phyloP scores from a whole-genome alignment of 164 flowering plant species.

The Kingdonia uniflora region DNA sequence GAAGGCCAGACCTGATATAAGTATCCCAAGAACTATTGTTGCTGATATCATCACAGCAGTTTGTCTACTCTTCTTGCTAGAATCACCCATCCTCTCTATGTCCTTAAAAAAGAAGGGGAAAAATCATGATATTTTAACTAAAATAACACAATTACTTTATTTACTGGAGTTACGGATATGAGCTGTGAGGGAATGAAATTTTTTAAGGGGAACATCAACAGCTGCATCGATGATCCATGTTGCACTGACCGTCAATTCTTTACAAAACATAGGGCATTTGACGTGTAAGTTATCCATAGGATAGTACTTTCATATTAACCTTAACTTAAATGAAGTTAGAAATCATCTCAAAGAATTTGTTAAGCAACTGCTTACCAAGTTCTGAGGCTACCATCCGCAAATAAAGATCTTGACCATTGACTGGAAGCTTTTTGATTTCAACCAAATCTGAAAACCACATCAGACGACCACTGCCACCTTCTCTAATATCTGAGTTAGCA shows the following conservation, averaged over 20 bases:
- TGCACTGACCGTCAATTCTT: too few relatives aligned
- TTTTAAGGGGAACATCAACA: too few relatives aligned
- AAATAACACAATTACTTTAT: too few relatives aligned
- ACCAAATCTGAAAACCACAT: conserved; percentile 21
- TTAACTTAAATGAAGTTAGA: too few relatives aligned
- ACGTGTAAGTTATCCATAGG: too few relatives aligned
- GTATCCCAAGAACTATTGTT: not conserved
- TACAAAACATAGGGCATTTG: too few relatives aligned
- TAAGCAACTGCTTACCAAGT: conserved; percentile 5
- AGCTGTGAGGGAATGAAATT: too few relatives aligned
- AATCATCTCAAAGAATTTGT: not conserved
- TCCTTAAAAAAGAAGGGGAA: not conserved
- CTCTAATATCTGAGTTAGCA: conserved; percentile 5
- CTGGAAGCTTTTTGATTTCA: conserved; percentile 8
- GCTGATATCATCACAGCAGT: not conserved
- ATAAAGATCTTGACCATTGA: conserved; percentile 17
- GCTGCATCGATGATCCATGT: too few relatives aligned
- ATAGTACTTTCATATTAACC: too few relatives aligned
- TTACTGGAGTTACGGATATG: too few relatives aligned
- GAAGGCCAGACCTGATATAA: not conserved
- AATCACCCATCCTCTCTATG: not conserved
- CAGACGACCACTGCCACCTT: conserved; percentile 20
- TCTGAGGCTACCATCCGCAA: conserved; percentile 19
- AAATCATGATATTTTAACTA: not conserved
- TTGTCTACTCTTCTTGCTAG: not conserved